Evolutionary conservation across 495 filamentous ascomycete genomes (phyloP).

Genomic region (Xylaria acuta): DNA sequence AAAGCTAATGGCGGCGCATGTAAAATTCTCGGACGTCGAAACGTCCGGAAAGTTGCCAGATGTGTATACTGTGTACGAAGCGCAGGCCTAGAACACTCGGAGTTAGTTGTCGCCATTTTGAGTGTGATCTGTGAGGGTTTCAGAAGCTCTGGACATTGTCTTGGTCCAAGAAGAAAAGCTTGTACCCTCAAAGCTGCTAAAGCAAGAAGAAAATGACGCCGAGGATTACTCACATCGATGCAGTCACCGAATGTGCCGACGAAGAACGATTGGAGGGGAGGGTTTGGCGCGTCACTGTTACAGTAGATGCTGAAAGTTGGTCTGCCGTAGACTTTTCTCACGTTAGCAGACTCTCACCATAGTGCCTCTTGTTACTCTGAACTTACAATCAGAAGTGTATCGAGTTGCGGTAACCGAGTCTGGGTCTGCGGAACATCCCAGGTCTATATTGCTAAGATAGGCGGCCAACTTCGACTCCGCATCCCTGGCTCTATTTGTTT

Average conservation of each 20-base stretch:
- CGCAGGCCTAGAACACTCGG: conserved; percentile 38
- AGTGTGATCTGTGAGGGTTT: background rate
- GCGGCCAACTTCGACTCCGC: conserved; percentile 40
- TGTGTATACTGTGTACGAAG: conserved; percentile 47
- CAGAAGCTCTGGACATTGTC: background rate
- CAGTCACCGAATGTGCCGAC: conserved; percentile 49
- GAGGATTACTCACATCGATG: conserved; percentile 44
- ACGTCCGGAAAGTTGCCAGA: conserved; percentile 35
- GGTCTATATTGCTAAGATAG: conserved; percentile 39
- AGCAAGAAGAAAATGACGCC: background rate
- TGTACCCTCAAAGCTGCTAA: background rate
- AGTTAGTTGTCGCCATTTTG: background rate
- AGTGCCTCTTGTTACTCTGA: conserved; percentile 14
- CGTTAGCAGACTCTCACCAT: background rate
- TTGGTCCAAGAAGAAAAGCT: background rate
- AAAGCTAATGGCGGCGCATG: conserved; percentile 50
- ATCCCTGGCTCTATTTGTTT: conserved; percentile 47
- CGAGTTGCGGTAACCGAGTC: conserved; percentile 37
- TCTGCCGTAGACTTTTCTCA: conserved; percentile 41
- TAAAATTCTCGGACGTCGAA: conserved; percentile 37
- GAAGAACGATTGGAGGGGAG: conserved; percentile 46
- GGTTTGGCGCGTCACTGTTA: conserved; percentile 43
- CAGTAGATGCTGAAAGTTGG: conserved; percentile 49
- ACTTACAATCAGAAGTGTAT: conserved; percentile 39
- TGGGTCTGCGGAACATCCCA: conserved; percentile 45